Evolutionary conservation across 2,329 filamentous ascomycete genomes (phyloP), one percentile per base, ranked within the genome.

Genomic region (Aspergillus latus): DNA sequence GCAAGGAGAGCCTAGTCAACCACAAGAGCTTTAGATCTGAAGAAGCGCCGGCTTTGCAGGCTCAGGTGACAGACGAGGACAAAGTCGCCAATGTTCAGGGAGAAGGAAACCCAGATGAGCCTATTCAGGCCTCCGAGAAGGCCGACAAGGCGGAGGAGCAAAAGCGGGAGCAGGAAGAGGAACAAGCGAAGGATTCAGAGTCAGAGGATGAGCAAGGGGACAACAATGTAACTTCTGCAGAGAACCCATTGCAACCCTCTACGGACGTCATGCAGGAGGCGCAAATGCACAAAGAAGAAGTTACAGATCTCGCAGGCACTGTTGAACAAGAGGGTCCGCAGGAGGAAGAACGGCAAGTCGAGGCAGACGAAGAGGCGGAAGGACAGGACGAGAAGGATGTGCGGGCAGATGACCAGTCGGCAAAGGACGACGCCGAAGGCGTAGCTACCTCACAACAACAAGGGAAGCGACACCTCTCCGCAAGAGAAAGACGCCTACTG

Each of bases 1-100:
- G 90, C 66, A 89, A 95, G 54, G 89, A 92, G 66, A 96, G 92
- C 74, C 89, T 91, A 70, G 82, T 81, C 3, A 88, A 85, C 56
- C 92, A 97, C 72, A 80, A 86, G 42, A 93, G 90, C 70, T 88
- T 95, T 70, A 81, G 87, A 53, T 62, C 87, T 34, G 76, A 80
- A 15, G 67, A 68, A 30, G 55, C 61, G 30, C 60, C 63, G 29
- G 52, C 61, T 49, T 54, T 57, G 29, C 52, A 61, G 8, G 55
- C 63, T 51, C 51, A 49, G 11, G 58, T 63, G 28, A 66, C 71
- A 11, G 64, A 67, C 5, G 64, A 62, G 72, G 32, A n/a, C 26
- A 26, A 47, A 39, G 15, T 13, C 9, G 69, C 68, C 15, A 69
- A 72, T 11, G 68, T 71, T 32, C 49, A 58, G 32, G 36, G 48